A percentile compares a stretch with the other conserved stretches of the same genome.
These are phyloP conservation scores for Nitzschia sp. DNA, from an alignment of 108 stramenopile genomes.

Conservation along the genomic window DNA sequence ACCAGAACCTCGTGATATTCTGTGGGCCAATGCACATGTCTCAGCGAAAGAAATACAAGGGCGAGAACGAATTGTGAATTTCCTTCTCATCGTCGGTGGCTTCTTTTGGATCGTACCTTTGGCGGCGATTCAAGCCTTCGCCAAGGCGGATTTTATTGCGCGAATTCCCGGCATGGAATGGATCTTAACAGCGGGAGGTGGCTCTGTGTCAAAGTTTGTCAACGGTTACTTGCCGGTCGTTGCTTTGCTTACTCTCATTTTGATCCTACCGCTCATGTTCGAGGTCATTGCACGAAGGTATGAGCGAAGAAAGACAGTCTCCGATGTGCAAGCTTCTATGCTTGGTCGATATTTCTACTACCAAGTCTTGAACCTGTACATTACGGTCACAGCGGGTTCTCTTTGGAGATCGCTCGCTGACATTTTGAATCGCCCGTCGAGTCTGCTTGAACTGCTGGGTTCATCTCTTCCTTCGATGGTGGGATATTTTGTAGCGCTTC, in stretches of 20 bases:
- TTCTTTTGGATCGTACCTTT: constrained; percentile 90
- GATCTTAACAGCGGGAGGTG: constrained; percentile 50
- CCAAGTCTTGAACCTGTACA: constrained; percentile 87
- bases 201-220: constrained; percentile 65
- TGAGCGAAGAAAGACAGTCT: constrained; percentile 76
- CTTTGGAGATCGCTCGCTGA: constrained; percentile 71
- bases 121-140: constrained; percentile 78
- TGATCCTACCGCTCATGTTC: constrained; percentile 79
- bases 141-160: constrained; percentile 71
- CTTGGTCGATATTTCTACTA: constrained; percentile 88
- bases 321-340: constrained; percentile 84
- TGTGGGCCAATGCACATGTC: constrained; percentile 86
- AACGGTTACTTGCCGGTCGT: constrained; percentile 93
- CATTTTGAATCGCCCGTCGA: constrained; percentile 81
- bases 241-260: constrained; percentile 71
- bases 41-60: constrained; percentile 30
- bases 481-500: constrained; percentile 83
- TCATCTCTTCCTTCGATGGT: constrained; percentile 78
- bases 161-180: constrained; percentile 66
- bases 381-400: constrained; percentile 88
- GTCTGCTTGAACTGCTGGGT: constrained; percentile 70
- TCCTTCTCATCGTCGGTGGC: constrained; percentile 66
- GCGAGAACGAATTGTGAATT: constrained; percentile 68
- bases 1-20: constrained; percentile 86
- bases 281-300: constrained; percentile 73